These are phyloP conservation scores for Ilyonectria destructans DNA, from an alignment of 2,329 filamentous ascomycete genomes.

Conservation along the genomic window DNA sequence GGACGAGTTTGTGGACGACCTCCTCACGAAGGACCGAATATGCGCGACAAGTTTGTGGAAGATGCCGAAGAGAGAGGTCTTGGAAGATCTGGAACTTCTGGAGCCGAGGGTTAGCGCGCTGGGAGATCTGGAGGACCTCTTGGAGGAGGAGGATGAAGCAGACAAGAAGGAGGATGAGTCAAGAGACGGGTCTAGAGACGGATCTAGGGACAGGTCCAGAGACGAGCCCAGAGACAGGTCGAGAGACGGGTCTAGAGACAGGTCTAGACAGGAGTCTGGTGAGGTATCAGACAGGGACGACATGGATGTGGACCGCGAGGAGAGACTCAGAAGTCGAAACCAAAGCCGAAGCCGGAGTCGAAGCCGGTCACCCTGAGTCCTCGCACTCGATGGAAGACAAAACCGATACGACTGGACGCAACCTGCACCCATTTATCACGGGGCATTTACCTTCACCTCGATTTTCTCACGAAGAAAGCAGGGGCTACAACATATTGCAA, in stretches of 20 bases:
- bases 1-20: constrained; percentile 94
- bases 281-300: constrained; percentile 54
- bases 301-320: constrained; percentile 60
- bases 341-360: constrained; percentile 41
- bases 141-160: constrained; percentile 73
- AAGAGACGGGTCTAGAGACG: constrained; percentile 43
- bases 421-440: neutral
- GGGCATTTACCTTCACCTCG: neutral
- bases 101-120: constrained; percentile 89
- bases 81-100: constrained; percentile 92
- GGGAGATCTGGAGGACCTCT: constrained; percentile 82
- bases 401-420: neutral
- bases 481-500: neutral
- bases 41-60: constrained; percentile 96
- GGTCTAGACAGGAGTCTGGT: constrained; percentile 58
- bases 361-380: constrained; percentile 49
- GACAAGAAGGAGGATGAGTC: constrained; percentile 53
- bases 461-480: neutral
- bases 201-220: neutral
- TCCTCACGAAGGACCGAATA: constrained; percentile 89
- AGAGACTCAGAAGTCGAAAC: constrained; percentile 43
- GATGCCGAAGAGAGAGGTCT: constrained; percentile 83
- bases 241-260: constrained; percentile 41
- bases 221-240: neutral
- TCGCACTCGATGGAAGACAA: neutral